Evolutionary conservation across 345 rosid genomes (phyloP).

Genomic region (Heritiera littoralis): DNA sequence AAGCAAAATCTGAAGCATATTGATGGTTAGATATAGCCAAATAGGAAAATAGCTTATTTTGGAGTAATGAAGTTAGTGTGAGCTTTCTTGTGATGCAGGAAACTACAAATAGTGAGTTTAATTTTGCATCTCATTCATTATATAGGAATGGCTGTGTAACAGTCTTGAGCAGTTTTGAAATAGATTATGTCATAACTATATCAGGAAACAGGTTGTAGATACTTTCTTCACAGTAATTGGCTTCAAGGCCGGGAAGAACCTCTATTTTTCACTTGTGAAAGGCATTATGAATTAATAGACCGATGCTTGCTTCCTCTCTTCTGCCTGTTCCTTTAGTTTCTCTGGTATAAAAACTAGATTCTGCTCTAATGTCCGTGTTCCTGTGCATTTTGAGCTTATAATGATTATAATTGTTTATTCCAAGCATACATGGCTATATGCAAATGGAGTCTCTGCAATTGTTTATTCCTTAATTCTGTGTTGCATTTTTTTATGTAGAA

Average conservation of each 20-base stretch:
- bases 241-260: background rate
- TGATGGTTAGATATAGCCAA: background rate
- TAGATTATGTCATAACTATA: conserved; percentile 1
- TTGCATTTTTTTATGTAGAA: background rate
- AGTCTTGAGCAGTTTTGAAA: background rate
- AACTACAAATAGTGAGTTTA: background rate
- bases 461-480: background rate
- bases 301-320: background rate
- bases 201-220: conserved; percentile 4
- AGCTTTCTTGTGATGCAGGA: background rate
- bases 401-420: background rate
- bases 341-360: background rate
- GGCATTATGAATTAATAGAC: background rate
- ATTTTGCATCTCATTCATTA: background rate
- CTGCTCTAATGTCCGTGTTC: background rate
- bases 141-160: background rate
- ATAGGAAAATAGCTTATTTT: background rate
- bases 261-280: background rate
- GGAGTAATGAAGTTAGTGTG: background rate
- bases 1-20: background rate
- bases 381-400: background rate
- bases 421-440: background rate
- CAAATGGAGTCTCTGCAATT: background rate
- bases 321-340: background rate
- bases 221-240: background rate